Evolutionary conservation across 2,329 filamentous ascomycete species (phyloP).

Genomic region (Beauveria rudraprayagi): DNA sequence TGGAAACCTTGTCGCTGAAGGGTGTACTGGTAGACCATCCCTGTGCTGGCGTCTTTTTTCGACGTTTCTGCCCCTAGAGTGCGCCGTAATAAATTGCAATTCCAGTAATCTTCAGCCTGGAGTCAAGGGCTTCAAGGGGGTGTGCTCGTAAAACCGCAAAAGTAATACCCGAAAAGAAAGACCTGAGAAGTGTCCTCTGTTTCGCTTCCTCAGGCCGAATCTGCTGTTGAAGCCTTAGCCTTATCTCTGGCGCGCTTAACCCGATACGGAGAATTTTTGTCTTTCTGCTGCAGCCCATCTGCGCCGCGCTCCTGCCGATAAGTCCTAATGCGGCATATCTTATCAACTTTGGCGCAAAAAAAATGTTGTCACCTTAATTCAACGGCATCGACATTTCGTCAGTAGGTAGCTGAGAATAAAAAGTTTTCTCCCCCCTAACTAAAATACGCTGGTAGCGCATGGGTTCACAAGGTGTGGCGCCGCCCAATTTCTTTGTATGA

Average conservation of each 20-base stretch:
- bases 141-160: neutral
- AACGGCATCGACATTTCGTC: slow-evolving; percentile 7
- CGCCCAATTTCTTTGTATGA: neutral
- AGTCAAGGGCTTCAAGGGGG: neutral
- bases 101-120: neutral
- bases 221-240: slow-evolving; percentile 4
- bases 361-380: slow-evolving; percentile 10
- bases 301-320: slow-evolving; percentile 7
- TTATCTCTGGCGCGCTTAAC: slow-evolving; percentile 9
- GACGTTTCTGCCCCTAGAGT: neutral
- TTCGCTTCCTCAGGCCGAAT: slow-evolving; percentile 12
- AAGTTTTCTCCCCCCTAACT: slow-evolving; percentile 1
- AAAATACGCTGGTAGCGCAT: neutral
- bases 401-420: neutral
- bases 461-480: neutral
- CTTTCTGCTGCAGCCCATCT: slow-evolving; percentile 6
- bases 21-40: neutral
- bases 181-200: neutral
- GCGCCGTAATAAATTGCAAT: neutral
- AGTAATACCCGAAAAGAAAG: slow-evolving; percentile 1
- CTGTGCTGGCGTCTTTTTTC: neutral
- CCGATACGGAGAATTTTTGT: slow-evolving; percentile 4
- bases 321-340: slow-evolving; percentile 13
- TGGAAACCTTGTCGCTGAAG: neutral
- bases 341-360: slow-evolving; percentile 1